Evolutionary conservation across 768 basidiomycete species (phyloP), one percentile per base, ranked within the genome.

Genomic region (Sistotremastrum niveocremeum): DNA sequence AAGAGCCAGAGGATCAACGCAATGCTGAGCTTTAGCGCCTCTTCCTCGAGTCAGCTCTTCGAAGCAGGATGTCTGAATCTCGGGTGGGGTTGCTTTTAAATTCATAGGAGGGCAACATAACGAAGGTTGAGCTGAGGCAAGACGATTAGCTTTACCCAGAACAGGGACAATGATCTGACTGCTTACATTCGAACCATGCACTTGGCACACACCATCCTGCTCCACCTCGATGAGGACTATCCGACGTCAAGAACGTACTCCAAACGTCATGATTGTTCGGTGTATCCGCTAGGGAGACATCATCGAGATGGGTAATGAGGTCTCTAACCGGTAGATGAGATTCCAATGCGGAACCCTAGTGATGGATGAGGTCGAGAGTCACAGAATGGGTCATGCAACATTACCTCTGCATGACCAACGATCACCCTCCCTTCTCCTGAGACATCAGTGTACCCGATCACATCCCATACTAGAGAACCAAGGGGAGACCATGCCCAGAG

Each of bases 221-320:
- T 30, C 45, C 46, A 32, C 42, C 42, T 44, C 9, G 41, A 31
- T 2, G 38, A 12, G 12, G 53, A 46, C 32, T 44, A 48, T 5
- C 47, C 31, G 31, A 44, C 40, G 60, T 54, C 34, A 83, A 63
- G 54, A 73, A 72, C 6, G 57, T 39, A 12, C 60, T 57, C 84
- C 81, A 81, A 0, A 57, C 47, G 52, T 73, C 63, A 28, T 11
- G 35, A 52, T 34, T 43, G 57, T 50, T 36, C 51, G 41, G 44
- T 39, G 10, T 55, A 50, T 42, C 53, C 3, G 52, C 65, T 34
- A 88, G 63, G 0, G 62, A 41, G 1, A 62, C 59, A 58, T 90
- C 88, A 49, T 89, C 83, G 20, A 90, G 54, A 39, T 67, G 62
- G 4, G 74, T 77, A 42, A 91, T 67, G 4, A 88, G 53, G 3